Conservation (phyloP, 306 rosid genomes). For the Acacia acuminata region DNA sequence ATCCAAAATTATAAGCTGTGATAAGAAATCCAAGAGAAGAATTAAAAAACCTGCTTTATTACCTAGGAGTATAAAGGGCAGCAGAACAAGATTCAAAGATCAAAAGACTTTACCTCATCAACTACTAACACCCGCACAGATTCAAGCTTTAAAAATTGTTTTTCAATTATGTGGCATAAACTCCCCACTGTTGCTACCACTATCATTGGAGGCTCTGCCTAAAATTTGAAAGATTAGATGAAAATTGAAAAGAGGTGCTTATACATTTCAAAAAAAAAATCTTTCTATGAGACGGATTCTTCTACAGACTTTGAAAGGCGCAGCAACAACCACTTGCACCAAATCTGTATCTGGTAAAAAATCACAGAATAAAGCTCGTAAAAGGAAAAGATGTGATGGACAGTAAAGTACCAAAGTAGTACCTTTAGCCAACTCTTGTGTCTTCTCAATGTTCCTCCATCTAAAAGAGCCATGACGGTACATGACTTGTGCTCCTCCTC, state of each 20-base stretch:
- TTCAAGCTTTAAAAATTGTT: slow-evolving; percentile 57
- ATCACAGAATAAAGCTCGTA: slow-evolving; percentile 9
- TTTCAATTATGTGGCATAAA: slow-evolving; percentile 86
- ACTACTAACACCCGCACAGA: slow-evolving; percentile 73
- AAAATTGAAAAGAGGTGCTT: slow-evolving; percentile 5
- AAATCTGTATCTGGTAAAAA: slow-evolving; percentile 12
- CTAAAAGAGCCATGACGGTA: slow-evolving; percentile 89
- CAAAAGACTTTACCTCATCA: slow-evolving; percentile 71
- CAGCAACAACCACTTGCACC: slow-evolving; percentile 14
- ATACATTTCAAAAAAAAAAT: background rate
- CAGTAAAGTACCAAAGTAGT: background rate
- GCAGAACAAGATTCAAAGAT: slow-evolving; percentile 16
- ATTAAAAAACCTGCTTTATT: slow-evolving; percentile 16
- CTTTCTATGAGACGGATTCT: background rate
- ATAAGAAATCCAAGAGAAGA: background rate
- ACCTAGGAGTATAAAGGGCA: background rate
- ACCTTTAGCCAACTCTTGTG: slow-evolving; percentile 96
- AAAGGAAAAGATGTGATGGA: slow-evolving; percentile 20
- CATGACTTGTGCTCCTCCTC: slow-evolving; percentile 63
- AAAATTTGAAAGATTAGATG: slow-evolving; percentile 36
- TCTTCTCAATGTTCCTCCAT: slow-evolving; percentile 89
- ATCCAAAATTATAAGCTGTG: slow-evolving; percentile 11
- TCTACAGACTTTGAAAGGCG: background rate
- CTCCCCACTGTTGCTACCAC: slow-evolving; percentile 86
- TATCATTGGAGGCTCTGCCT: slow-evolving; percentile 92